Conservation (phyloP, 2,329 filamentous ascomycete species). For the Ophiostoma sp. region DNA sequence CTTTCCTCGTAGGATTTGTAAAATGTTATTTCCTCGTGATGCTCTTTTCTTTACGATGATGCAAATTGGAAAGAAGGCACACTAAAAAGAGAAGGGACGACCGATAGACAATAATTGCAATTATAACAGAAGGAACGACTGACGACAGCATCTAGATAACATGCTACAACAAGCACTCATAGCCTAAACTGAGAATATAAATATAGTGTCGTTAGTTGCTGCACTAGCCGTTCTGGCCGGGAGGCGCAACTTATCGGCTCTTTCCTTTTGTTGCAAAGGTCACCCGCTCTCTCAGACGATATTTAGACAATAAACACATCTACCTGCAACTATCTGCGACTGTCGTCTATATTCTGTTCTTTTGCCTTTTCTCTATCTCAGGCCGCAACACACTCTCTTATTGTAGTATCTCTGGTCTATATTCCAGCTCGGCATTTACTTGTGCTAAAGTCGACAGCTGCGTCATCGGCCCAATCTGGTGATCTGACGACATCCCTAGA, state of each 20-base stretch:
- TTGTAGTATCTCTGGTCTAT: background rate
- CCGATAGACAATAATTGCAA: too few relatives aligned
- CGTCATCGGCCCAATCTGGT: conserved; percentile 4
- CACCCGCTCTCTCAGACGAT: background rate
- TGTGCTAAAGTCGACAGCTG: background rate
- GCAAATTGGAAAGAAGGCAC: too few relatives aligned
- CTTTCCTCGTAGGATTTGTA: background rate
- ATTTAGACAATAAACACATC: background rate
- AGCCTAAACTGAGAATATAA: too few relatives aligned
- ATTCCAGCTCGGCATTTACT: too few relatives aligned
- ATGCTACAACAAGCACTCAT: too few relatives aligned
- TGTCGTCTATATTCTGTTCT: background rate
- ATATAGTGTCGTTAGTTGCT: background rate
- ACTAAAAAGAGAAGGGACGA: too few relatives aligned
- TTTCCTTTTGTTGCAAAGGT: background rate
- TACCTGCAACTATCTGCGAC: background rate
- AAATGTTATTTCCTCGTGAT: too few relatives aligned
- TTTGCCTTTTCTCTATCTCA: background rate
- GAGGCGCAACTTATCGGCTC: background rate
- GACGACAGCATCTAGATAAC: background rate
- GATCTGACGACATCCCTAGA: background rate
- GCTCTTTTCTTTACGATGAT: too few relatives aligned
- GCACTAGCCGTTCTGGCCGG: background rate
- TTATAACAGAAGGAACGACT: background rate
- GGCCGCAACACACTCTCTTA: background rate